Percentiles rank a stretch among this genome's conserved stretches.
Evolutionary conservation across 176 grass and related monocot species (phyloP).

Genomic region (Paspalum vaginatum): DNA sequence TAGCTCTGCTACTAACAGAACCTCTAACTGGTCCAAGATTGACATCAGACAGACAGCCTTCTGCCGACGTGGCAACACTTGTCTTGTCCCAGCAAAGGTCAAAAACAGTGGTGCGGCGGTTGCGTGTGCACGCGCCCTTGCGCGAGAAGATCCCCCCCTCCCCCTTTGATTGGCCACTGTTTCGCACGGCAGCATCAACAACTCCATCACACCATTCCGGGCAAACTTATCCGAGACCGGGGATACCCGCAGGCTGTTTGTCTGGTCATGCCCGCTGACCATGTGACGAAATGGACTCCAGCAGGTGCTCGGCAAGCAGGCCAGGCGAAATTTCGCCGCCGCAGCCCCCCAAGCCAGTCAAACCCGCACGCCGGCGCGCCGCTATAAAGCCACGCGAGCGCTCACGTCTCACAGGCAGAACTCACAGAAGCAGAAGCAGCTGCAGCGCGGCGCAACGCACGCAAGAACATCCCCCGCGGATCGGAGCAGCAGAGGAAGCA

Average conservation of each 20-base stretch:
- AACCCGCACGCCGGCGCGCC: neutral
- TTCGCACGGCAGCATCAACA: constrained; percentile 1
- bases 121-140: constrained; percentile 17
- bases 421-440: too few species aligned
- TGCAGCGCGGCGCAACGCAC: neutral
- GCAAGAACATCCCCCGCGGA: too few species aligned
- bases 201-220: neutral
- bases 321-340: constrained; percentile 23
- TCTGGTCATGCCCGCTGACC: neutral
- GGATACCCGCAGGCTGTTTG: neutral
- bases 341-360: neutral
- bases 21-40: neutral
- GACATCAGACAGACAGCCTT: neutral
- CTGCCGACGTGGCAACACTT: neutral
- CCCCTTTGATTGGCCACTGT: neutral
- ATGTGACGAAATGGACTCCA: constrained; percentile 36
- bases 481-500: too few species aligned
- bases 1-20: neutral
- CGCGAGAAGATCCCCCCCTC: neutral
- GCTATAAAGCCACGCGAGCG: constrained; percentile 17
- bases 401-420: neutral
- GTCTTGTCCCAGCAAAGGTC: neutral
- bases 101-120: constrained; percentile 17
- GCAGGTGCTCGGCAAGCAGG: neutral
- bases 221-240: constrained; percentile 12